A percentile compares a stretch with the other conserved stretches of the same genome.
Conservation (phyloP, 176 grass and related monocot genomes). For the Ananas comosus region DNA sequence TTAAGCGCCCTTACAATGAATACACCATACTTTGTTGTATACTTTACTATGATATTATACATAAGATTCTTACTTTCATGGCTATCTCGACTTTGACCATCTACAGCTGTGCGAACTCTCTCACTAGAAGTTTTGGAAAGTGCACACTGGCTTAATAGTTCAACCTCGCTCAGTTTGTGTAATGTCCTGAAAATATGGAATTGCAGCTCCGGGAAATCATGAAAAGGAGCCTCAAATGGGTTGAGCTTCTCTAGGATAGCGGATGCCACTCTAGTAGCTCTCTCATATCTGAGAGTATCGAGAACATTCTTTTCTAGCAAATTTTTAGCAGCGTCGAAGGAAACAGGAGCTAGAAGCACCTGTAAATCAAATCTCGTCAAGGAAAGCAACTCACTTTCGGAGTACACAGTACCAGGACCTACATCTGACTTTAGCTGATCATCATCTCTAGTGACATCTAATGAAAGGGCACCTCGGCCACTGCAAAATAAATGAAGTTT, state of each 20-base stretch:
- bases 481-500: slow-evolving; percentile 32
- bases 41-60: slow-evolving; percentile 42
- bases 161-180: slow-evolving; percentile 54
- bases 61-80: slow-evolving; percentile 19
- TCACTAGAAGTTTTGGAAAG: slow-evolving; percentile 33
- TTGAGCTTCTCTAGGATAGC: slow-evolving; percentile 63
- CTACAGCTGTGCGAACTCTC: slow-evolving; percentile 24
- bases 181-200: slow-evolving; percentile 70
- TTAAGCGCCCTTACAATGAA: slow-evolving; percentile 51
- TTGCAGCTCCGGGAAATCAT: slow-evolving; percentile 67
- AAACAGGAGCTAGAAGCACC: slow-evolving; percentile 55
- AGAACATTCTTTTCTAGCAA: slow-evolving; percentile 14
- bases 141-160: slow-evolving; percentile 50
- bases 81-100: slow-evolving; percentile 18
- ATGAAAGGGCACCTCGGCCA: slow-evolving; percentile 30
- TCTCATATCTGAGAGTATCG: slow-evolving; percentile 28
- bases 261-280: slow-evolving; percentile 50
- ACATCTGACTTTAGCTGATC: slow-evolving; percentile 16
- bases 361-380: slow-evolving; percentile 91
- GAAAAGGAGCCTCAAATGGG: slow-evolving; percentile 58
- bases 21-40: slow-evolving; percentile 45
- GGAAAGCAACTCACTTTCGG: slow-evolving; percentile 70
- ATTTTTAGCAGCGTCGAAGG: slow-evolving; percentile 28
- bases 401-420: slow-evolving; percentile 25
- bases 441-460: slow-evolving; percentile 21